A percentile compares a stretch with the other conserved stretches of the same genome.
phyloP scores from a whole-genome alignment of 2,329 filamentous ascomycete species.

The Endocalyx cinctus region DNA sequence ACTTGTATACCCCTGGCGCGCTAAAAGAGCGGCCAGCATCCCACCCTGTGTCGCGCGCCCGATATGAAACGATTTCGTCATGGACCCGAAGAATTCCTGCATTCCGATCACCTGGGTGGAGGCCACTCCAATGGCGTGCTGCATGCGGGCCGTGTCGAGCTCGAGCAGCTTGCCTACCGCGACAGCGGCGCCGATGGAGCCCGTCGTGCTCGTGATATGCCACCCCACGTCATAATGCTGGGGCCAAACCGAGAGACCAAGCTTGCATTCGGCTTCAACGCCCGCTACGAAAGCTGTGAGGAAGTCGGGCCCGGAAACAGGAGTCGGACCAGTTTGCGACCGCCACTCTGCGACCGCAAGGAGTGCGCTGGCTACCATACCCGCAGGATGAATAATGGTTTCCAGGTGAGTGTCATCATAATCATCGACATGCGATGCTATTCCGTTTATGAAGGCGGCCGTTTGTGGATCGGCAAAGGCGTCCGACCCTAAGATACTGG shows the following conservation, averaged over 20 bases:
- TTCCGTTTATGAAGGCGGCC: constrained; percentile 49
- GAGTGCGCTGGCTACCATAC: constrained; percentile 45
- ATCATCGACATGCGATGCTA: constrained; percentile 51
- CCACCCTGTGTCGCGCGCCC: constrained; percentile 50
- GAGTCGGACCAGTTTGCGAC: constrained; percentile 18
- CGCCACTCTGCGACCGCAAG: constrained; percentile 41
- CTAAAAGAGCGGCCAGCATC: constrained; percentile 34
- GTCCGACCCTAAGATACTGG: constrained; percentile 28
- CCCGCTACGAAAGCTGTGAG: constrained; percentile 47
- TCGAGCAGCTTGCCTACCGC: constrained; percentile 44
- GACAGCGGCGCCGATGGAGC: constrained; percentile 48
- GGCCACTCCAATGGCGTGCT: constrained; percentile 48
- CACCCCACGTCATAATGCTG: constrained; percentile 52
- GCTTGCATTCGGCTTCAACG: constrained; percentile 48
- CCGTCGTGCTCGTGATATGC: constrained; percentile 50
- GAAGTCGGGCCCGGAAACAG: constrained; percentile 40
- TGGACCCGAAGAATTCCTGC: constrained; percentile 50
- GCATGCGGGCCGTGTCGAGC: constrained; percentile 33
- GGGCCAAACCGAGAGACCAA: constrained; percentile 47
- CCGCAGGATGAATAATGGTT: constrained; percentile 51
- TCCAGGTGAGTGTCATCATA: constrained; percentile 54
- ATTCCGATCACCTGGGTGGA: constrained; percentile 49
- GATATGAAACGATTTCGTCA: constrained; percentile 52
- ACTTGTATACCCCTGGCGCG: constrained; percentile 44
- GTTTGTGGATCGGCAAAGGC: constrained; percentile 38